Conservation (phyloP, 148 eudicot genomes). For the Rhododendron ferrugineum region DNA sequence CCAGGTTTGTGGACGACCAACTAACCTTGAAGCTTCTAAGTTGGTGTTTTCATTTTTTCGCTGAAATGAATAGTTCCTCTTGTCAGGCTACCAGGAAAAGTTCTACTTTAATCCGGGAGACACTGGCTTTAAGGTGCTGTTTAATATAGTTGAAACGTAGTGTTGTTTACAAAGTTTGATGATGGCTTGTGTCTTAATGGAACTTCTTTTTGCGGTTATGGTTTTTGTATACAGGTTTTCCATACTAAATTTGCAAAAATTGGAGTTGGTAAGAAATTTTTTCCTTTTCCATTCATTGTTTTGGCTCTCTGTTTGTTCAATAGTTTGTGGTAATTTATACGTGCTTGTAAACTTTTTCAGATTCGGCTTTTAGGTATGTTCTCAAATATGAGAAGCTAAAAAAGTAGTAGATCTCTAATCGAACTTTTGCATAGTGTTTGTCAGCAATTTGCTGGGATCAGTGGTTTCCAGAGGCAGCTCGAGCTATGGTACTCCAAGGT, state of each 20-base stretch:
- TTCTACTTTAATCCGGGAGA: constrained; percentile 95
- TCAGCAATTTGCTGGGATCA: constrained; percentile 99
- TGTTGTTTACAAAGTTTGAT: background rate
- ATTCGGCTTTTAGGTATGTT: background rate
- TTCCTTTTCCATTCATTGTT: background rate
- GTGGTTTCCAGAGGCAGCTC: constrained; percentile 97
- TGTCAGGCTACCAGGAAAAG: constrained; percentile 89
- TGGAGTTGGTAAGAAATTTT: constrained; percentile 76
- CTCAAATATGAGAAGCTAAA: background rate
- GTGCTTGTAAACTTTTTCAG: background rate
- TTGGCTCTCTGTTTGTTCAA: background rate
- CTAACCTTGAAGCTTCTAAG: background rate
- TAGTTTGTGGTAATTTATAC: background rate
- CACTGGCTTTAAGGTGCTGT: constrained; percentile 89
- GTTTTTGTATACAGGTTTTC: constrained; percentile 65
- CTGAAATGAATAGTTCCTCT: background rate
- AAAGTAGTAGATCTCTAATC: background rate
- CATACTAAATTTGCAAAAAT: constrained; percentile 87
- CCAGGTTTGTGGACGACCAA: constrained; percentile 48
- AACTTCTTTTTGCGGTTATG: constrained; percentile 18
- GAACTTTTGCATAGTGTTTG: background rate
- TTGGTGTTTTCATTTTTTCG: background rate
- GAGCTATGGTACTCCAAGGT: constrained; percentile 97
- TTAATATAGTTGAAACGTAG: background rate
- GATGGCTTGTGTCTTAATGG: background rate